These are phyloP conservation scores for Cardamine chenopodiifolia DNA, from an alignment of 345 rosid species.

Conservation along the genomic window DNA sequence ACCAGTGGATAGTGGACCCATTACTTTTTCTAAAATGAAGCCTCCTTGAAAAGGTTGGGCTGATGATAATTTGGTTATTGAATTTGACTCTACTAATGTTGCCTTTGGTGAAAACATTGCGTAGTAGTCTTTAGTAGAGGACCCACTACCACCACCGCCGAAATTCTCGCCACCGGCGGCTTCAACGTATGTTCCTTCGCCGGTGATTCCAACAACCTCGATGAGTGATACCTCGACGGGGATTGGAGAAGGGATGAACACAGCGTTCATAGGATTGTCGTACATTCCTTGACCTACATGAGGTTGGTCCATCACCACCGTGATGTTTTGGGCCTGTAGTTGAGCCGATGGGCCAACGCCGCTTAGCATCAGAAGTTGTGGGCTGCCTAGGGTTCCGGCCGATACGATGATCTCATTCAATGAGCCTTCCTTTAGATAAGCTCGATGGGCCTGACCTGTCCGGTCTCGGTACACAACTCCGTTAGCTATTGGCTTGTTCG, in stretches of 20 bases:
- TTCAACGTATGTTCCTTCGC: constrained; percentile 62
- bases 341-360: constrained; percentile 69
- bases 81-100: constrained; percentile 34
- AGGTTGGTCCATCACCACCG: constrained; percentile 58
- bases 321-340: constrained; percentile 49
- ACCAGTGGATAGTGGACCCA: constrained; percentile 65
- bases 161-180: constrained; percentile 61
- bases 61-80: constrained; percentile 39
- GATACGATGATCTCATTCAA: constrained; percentile 59
- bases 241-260: constrained; percentile 63
- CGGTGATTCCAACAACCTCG: constrained; percentile 72
- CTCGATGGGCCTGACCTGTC: constrained; percentile 47
- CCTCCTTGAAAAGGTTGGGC: constrained; percentile 59
- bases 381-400: constrained; percentile 77
- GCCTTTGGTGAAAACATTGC: constrained; percentile 66
- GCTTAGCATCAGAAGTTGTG: constrained; percentile 71
- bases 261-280: constrained; percentile 76
- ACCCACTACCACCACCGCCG: constrained; percentile 40
- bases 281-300: constrained; percentile 74
- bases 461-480: constrained; percentile 62
- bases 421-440: constrained; percentile 49
- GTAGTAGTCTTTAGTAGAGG: constrained; percentile 42
- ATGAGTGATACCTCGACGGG: constrained; percentile 79
- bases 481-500: constrained; percentile 49
- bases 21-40: constrained; percentile 61